Percentiles rank a stretch among this genome's conserved stretches.
Conservation (phyloP, 192 early-diverging fungal species). For the Rhizophagus prolifer region DNA sequence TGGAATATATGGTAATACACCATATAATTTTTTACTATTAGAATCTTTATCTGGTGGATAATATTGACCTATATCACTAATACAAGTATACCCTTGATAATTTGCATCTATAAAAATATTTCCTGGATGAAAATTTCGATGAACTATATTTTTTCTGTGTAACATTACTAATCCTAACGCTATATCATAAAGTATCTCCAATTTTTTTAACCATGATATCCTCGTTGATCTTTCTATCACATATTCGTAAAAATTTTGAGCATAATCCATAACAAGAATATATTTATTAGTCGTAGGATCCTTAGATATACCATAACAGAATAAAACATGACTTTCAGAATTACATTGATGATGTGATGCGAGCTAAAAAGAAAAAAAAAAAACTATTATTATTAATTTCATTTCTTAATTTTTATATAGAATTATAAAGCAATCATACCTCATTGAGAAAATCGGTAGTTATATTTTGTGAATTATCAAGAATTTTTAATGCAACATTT, state of each 20-base stretch:
- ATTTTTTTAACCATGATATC: constrained; percentile 9
- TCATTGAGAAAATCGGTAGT: constrained; percentile 17
- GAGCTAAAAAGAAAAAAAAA: not conserved
- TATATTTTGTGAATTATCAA: constrained; percentile 13
- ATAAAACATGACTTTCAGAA: not conserved
- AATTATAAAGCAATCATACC: not conserved
- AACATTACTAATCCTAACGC: not conserved
- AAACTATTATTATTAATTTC: no score
- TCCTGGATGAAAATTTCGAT: constrained; percentile 13
- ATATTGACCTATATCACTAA: constrained; percentile 21
- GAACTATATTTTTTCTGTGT: not conserved
- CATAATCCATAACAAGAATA: constrained; percentile 12
- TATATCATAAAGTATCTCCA: constrained; percentile 1
- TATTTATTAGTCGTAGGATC: constrained; percentile 19
- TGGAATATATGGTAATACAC: constrained; percentile 12
- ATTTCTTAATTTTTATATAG: no score
- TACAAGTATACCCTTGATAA: not conserved
- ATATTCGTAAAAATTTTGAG: not conserved
- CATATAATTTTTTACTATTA: not conserved
- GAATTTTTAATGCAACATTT: constrained; percentile 6
- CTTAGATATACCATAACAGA: constrained; percentile 16
- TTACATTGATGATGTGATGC: constrained; percentile 1
- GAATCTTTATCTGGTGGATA: not conserved
- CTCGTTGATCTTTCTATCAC: not conserved
- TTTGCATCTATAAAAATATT: constrained; percentile 2